Conservation (phyloP, 352 stramenopile genomes). For the Aphanomyces invadans region DNA sequence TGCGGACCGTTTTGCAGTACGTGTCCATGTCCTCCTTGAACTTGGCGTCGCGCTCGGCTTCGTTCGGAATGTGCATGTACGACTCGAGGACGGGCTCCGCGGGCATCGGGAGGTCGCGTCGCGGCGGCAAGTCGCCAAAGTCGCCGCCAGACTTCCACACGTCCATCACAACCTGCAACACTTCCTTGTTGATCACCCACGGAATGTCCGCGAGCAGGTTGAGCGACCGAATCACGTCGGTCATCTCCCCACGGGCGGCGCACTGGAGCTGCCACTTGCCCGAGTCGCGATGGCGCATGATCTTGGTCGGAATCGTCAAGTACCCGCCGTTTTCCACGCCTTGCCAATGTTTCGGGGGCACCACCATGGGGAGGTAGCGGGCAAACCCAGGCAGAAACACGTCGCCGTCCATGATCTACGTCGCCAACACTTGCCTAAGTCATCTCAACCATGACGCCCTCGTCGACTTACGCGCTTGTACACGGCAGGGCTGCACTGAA, state of each 20-base stretch:
- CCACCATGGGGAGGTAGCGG: conserved; percentile 94
- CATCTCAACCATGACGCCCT: no score
- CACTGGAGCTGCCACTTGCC: conserved; percentile 80
- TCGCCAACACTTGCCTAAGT: no score
- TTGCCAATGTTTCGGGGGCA: conserved; percentile 90
- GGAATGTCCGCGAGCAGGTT: conserved; percentile 89
- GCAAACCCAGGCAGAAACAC: conserved; percentile 73
- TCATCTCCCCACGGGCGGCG: conserved; percentile 79
- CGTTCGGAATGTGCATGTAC: conserved; percentile 55
- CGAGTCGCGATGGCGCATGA: conserved; percentile 87
- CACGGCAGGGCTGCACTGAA: conserved; percentile 36
- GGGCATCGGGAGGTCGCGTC: conserved; percentile 50
- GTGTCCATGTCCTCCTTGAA: conserved; percentile 25
- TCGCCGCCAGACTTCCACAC: conserved; percentile 87
- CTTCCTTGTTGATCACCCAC: conserved; percentile 93
- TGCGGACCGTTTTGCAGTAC: conserved; percentile 60
- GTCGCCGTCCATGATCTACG: conserved; percentile 41
- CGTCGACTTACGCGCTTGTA: conserved; percentile 25
- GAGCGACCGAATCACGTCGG: conserved; percentile 82
- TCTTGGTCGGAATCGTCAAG: conserved; percentile 83
- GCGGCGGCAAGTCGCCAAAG: conserved; percentile 90
- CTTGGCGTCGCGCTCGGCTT: conserved; percentile 25
- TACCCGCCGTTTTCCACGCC: conserved; percentile 89
- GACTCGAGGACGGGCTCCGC: conserved; percentile 43
- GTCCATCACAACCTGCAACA: conserved; percentile 87